phyloP scores from a whole-genome alignment of 176 grass and related monocot genomes.

The Oryza punctata region DNA sequence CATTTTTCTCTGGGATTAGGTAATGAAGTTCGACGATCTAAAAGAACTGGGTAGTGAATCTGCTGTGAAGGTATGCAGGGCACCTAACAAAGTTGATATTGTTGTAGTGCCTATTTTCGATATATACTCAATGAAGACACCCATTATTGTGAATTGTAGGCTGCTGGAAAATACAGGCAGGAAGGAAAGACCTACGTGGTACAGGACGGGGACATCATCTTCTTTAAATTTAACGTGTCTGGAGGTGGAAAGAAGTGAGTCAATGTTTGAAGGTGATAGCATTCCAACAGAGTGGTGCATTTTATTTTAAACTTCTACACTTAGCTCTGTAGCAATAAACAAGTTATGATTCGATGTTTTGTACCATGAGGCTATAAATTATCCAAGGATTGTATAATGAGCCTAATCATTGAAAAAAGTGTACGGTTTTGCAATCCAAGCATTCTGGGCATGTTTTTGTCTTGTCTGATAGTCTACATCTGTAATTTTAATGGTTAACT shows the following conservation, averaged over 20 bases:
- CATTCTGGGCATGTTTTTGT: neutral
- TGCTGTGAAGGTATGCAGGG: conserved; percentile 73
- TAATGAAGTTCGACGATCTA: conserved; percentile 98
- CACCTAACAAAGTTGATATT: neutral
- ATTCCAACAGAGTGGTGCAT: neutral
- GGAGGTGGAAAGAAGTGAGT: conserved; percentile 93
- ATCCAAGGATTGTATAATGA: conserved; percentile 33
- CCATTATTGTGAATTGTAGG: conserved; percentile 35
- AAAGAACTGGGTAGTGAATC: conserved; percentile 87
- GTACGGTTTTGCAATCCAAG: neutral
- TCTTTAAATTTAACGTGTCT: conserved; percentile 99
- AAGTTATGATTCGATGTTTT: neutral
- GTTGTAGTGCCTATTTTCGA: neutral
- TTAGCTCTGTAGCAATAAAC: conserved; percentile 10
- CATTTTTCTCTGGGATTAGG: conserved; percentile 48
- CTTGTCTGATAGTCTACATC: neutral
- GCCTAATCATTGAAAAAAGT: conserved; percentile 8
- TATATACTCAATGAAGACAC: neutral
- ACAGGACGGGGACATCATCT: conserved; percentile 92
- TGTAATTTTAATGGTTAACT: neutral
- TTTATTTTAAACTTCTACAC: neutral
- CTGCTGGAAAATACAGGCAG: conserved; percentile 92
- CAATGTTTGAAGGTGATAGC: neutral
- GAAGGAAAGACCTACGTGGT: conserved; percentile 99
- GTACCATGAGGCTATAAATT: conserved; percentile 10